A percentile compares a stretch with the other conserved stretches of the same genome.
Conservation (phyloP, 495 filamentous ascomycete genomes). For the Aspergillus olivimuriae region DNA sequence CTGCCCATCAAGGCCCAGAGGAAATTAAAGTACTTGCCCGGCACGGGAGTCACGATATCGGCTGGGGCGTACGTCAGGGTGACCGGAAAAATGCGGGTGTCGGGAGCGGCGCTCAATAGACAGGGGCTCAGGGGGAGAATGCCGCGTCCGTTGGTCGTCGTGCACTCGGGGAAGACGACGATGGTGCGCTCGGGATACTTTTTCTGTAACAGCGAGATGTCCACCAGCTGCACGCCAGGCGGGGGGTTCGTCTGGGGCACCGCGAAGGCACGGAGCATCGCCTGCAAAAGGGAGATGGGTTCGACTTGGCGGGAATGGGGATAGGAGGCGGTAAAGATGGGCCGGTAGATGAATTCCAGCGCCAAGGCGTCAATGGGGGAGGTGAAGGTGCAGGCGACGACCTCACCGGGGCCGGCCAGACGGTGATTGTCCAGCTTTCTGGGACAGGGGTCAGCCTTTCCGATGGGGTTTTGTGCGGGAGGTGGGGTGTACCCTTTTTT, state of each 20-base stretch:
- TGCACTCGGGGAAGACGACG: conserved; percentile 87
- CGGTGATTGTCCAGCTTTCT: conserved; percentile 54
- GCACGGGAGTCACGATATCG: conserved; percentile 88
- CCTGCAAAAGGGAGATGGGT: conserved; percentile 65
- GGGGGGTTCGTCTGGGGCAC: conserved; percentile 44
- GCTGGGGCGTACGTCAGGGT: conserved; percentile 80
- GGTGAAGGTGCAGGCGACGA: conserved; percentile 88
- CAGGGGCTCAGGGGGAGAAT: conserved; percentile 76
- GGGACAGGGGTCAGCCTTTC: conserved; percentile 42
- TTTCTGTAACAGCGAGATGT: conserved; percentile 53
- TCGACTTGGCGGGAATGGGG: conserved; percentile 66
- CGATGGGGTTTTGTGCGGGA: neutral
- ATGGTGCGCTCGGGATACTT: conserved; percentile 68
- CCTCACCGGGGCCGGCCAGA: conserved; percentile 64
- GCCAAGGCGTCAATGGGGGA: conserved; percentile 91
- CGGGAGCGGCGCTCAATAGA: conserved; percentile 56
- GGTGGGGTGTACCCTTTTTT: conserved; percentile 58
- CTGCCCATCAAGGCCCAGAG: conserved; percentile 80
- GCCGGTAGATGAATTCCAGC: conserved; percentile 94
- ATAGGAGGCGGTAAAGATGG: conserved; percentile 82
- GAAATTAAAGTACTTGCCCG: conserved; percentile 58
- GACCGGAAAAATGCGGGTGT: conserved; percentile 77
- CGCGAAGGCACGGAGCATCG: conserved; percentile 68
- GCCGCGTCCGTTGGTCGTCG: conserved; percentile 87
- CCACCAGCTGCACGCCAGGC: conserved; percentile 45